Base-by-base conservation (phyloP, 768 basidiomycete genomes). In the Amyloporia xantha region DNA sequence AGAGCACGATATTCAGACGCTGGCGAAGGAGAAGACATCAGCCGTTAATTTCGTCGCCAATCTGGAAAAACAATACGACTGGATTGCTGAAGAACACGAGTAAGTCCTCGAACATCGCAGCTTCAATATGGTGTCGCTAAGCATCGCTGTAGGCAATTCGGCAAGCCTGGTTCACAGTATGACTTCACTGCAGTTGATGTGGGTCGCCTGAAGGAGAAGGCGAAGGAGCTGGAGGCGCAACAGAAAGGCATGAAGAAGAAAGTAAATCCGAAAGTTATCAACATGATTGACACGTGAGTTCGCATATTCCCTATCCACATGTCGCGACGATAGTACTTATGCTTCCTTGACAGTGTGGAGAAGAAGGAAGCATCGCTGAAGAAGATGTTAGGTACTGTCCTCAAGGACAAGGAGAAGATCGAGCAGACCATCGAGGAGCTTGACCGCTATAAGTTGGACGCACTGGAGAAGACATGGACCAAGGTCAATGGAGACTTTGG, bases 401-500 rank as follows among this genome's bases (percentile, higher is more conserved):
- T 91, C 60, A 86, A 87, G 59, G 96, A 99, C 67, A 95, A 95
- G 66, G 72, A 82, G 56, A 98, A 95, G 72, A 98, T 99, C 43
- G 91, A 96, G 58, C 80, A 83, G 49, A 97, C 93, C 0, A 94
- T 99, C 52, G 83, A 79, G 25, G 89, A 96, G 61, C 80, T 98
- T 9, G 95, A 98, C 64, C 77, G 82, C 41, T 92, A 95, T 66
- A 99, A 99, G 70, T 79, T 88, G 24, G 93, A 95, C 55, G 91
- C 96, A 0, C 71, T 98, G 44, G 80, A 82, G 65, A 94, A 86
- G 69, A 97, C 94, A 0, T 99, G 96, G 95, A 81, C 86, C 59
- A 95, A 95, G 62, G 96, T 99, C 58, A 86, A 89, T 62, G 78
- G 93, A 33, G 94, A 98, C 66, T 99, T 99, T 62, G 96, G 96